Evolutionary conservation across 176 grass and related monocot species (phyloP).

Genomic region (Oryza brachyantha): DNA sequence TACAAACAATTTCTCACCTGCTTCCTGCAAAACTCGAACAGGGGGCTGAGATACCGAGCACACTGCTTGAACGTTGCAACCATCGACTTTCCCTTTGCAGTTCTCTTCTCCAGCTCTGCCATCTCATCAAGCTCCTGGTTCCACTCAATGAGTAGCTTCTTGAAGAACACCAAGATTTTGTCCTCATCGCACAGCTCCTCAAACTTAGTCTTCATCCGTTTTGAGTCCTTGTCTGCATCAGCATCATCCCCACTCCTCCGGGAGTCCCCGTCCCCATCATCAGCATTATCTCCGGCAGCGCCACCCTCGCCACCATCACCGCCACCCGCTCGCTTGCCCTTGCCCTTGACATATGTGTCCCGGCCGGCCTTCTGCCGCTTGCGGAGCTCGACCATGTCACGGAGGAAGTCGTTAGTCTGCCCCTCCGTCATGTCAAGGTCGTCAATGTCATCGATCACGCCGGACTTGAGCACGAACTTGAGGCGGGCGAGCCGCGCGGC

Average conservation of each 20-base stretch:
- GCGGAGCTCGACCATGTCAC: slow-evolving; percentile 81
- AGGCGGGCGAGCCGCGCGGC: slow-evolving; percentile 59
- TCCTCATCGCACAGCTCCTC: slow-evolving; percentile 78
- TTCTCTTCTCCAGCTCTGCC: slow-evolving; percentile 72
- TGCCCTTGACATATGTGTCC: slow-evolving; percentile 52
- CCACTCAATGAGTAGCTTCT: slow-evolving; percentile 83
- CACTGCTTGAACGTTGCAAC: slow-evolving; percentile 95
- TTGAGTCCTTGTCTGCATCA: slow-evolving; percentile 55
- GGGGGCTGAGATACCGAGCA: slow-evolving; percentile 70
- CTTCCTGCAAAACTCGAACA: slow-evolving; percentile 94
- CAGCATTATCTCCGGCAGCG: slow-evolving; percentile 16
- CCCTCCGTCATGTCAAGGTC: slow-evolving; percentile 85
- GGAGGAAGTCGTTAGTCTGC: slow-evolving; percentile 90
- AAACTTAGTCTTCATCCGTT: slow-evolving; percentile 72
- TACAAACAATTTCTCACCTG: slow-evolving; percentile 45
- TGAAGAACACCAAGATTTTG: slow-evolving; percentile 95
- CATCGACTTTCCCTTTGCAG: slow-evolving; percentile 78
- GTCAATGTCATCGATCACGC: slow-evolving; percentile 63
- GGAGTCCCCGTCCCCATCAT: slow-evolving; percentile 35
- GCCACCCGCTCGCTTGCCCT: slow-evolving; percentile 36
- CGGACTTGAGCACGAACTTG: slow-evolving; percentile 71
- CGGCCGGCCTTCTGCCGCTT: slow-evolving; percentile 64
- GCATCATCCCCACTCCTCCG: slow-evolving; percentile 48
- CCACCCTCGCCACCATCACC: slow-evolving; percentile 37
- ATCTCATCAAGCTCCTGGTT: slow-evolving; percentile 82